Evolutionary conservation across 2,329 filamentous ascomycete species (phyloP).

Genomic region (Xylariales sp.): DNA sequence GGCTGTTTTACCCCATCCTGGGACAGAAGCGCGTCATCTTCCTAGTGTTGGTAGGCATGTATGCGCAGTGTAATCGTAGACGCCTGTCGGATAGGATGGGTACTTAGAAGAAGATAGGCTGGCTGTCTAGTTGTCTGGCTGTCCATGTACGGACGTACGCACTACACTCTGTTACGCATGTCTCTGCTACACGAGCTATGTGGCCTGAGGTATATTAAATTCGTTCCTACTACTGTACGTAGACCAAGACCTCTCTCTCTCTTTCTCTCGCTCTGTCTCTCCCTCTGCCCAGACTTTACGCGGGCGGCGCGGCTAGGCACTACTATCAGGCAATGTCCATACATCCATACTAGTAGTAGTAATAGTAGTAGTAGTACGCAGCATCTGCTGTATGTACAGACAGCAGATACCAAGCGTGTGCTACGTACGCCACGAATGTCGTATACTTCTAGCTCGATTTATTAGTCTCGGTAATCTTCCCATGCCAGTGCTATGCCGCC

Average conservation of each 20-base stretch:
- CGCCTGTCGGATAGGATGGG: too few relatives aligned
- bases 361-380: neutral
- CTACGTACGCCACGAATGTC: conserved; percentile 14
- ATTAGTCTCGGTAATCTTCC: conserved; percentile 28
- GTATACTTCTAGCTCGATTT: conserved; percentile 7
- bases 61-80: neutral
- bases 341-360: too few relatives aligned
- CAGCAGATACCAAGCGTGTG: neutral
- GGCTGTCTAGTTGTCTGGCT: too few relatives aligned
- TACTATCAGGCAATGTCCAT: too few relatives aligned
- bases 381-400: too few relatives aligned
- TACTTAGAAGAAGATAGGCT: too few relatives aligned
- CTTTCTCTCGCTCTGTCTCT: too few relatives aligned
- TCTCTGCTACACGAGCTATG: conserved; percentile 17
- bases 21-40: conserved; percentile 30
- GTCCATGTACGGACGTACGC: neutral
- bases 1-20: conserved; percentile 4
- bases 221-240: too few relatives aligned
- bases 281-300: conserved; percentile 25
- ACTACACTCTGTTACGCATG: conserved; percentile 14
- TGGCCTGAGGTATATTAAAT: conserved; percentile 14
- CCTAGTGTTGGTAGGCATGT: conserved; percentile 3
- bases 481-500: neutral
- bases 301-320: conserved; percentile 36
- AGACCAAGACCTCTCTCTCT: too few relatives aligned